Conservation (phyloP, 768 basidiomycete genomes). For the Candolleomyces eurysporus region DNA sequence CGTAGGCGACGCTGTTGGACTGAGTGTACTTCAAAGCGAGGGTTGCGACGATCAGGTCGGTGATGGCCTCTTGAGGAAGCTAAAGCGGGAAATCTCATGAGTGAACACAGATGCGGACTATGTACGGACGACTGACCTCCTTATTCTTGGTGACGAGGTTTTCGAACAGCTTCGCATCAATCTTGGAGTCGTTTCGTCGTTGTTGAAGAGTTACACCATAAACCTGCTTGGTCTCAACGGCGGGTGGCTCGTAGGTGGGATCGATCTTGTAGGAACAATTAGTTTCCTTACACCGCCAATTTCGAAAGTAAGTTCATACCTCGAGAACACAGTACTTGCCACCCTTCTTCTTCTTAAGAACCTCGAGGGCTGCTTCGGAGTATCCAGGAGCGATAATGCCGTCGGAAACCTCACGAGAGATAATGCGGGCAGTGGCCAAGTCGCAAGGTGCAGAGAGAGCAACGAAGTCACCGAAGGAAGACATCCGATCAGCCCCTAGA, state of each 20-base stretch:
- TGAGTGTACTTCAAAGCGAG: slow-evolving; percentile 98
- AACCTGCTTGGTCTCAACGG: slow-evolving; percentile 90
- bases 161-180: slow-evolving; percentile 74
- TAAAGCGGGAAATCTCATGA: slow-evolving; percentile 26
- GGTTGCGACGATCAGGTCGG: slow-evolving; percentile 95
- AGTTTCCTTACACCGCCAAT: neutral
- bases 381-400: slow-evolving; percentile 98
- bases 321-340: slow-evolving; percentile 98
- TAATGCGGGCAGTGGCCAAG: slow-evolving; percentile 91
- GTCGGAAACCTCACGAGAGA: slow-evolving; percentile 98
- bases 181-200: slow-evolving; percentile 85
- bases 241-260: slow-evolving; percentile 73
- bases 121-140: slow-evolving; percentile 43
- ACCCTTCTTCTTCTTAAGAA: slow-evolving; percentile 93
- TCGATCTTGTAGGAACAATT: slow-evolving; percentile 64
- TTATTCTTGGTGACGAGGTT: slow-evolving; percentile 91
- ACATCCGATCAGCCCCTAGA: slow-evolving; percentile 95
- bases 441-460: slow-evolving; percentile 93
- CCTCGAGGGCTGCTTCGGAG: slow-evolving; percentile 80
- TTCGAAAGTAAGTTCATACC: slow-evolving; percentile 41
- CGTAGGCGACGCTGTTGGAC: slow-evolving; percentile 97
- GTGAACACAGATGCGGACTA: neutral
- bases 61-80: slow-evolving; percentile 75
- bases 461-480: slow-evolving; percentile 98
- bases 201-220: slow-evolving; percentile 92